Base-by-base conservation (phyloP, 179 eudicot species). In the Beta macrorhiza region DNA sequence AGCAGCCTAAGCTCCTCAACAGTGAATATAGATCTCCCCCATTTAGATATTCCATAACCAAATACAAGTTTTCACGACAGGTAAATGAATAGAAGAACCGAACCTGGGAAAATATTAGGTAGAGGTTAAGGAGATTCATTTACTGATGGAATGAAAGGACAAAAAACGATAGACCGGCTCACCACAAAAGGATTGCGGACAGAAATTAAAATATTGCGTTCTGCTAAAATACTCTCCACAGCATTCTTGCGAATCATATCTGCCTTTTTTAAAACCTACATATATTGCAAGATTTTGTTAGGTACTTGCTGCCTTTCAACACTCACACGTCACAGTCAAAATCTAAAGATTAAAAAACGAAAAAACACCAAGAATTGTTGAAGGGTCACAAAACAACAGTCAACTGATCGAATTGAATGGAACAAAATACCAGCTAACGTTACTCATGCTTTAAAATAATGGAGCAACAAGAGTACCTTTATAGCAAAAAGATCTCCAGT, bases 101-200 rank as follows among this genome's bases (percentile, higher is more conserved):
- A 75, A 97, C 99, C 99, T 97, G 91, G 73, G 45, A 84, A 65
- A 82, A 74, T 22, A 7, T 57, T 47, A 79, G 32, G 16, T 42
- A 53, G 67, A 82, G 58, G 79, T 89, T 71, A 75, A 82, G 6
- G 44, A 70, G 61, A 80, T 51, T 65, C 57, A 61, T 81, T 75
- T 79, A 47, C 49, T 62, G 63, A 63, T 42, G 68, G 78, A 49
- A 44, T 57, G 74, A 17, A 80, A 84, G 56, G 61, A 67, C 22
- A 73, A 80, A 65, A 52, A 61, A 76, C 83, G 82, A 59, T 79
- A 84, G 72, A 82, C 71, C 75, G 76, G 83, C 99, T 94, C 89
- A 97, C 99, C 97, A 97, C 99, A 91, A 94, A 97, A 87, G 98
- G 99, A 86, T 97, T 94, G 81, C 98, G 94, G 80, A 96, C 99